These are phyloP conservation scores for Venturia asperata DNA, from an alignment of 2,329 filamentous ascomycete species.

Conservation along the genomic window DNA sequence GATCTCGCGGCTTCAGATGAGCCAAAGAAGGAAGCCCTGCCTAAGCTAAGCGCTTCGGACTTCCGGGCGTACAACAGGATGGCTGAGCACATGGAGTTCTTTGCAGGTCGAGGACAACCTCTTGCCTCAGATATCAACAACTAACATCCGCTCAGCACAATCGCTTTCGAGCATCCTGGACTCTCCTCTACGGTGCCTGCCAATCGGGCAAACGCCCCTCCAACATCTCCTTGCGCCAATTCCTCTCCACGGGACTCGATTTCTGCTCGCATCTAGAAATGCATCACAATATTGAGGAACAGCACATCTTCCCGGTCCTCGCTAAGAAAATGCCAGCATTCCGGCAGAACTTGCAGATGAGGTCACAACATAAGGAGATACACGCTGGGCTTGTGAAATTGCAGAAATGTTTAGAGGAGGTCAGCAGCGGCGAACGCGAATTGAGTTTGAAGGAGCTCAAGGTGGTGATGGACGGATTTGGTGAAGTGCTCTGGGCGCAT, in stretches of 20 bases:
- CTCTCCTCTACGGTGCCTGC: slow-evolving; percentile 60
- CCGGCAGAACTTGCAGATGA: slow-evolving; percentile 42
- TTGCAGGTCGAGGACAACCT: slow-evolving; percentile 43
- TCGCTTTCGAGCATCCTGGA: slow-evolving; percentile 70
- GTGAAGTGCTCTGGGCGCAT: slow-evolving; percentile 71
- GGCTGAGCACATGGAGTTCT: slow-evolving; percentile 67
- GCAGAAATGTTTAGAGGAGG: slow-evolving; percentile 57
- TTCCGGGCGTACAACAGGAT: slow-evolving; percentile 66
- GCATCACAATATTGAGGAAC: slow-evolving; percentile 80
- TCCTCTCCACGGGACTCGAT: slow-evolving; percentile 59
- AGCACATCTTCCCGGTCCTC: slow-evolving; percentile 70
- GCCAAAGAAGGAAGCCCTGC: slow-evolving; percentile 38
- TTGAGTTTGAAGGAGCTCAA: slow-evolving; percentile 54
- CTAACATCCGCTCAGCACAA: slow-evolving; percentile 51
- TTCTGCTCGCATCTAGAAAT: slow-evolving; percentile 64
- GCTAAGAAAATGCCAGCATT: slow-evolving; percentile 76
- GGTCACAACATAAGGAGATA: slow-evolving; percentile 67
- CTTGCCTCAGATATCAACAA: slow-evolving; percentile 22
- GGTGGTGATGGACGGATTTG: slow-evolving; percentile 69
- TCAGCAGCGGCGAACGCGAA: slow-evolving; percentile 55
- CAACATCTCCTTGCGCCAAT: slow-evolving; percentile 59
- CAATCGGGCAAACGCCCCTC: slow-evolving; percentile 51
- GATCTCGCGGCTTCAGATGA: background rate
- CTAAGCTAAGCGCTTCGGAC: slow-evolving; percentile 58
- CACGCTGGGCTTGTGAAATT: slow-evolving; percentile 66